Conservation (phyloP, 2,329 filamentous ascomycete species). For the Tolypocladium amazonense region DNA sequence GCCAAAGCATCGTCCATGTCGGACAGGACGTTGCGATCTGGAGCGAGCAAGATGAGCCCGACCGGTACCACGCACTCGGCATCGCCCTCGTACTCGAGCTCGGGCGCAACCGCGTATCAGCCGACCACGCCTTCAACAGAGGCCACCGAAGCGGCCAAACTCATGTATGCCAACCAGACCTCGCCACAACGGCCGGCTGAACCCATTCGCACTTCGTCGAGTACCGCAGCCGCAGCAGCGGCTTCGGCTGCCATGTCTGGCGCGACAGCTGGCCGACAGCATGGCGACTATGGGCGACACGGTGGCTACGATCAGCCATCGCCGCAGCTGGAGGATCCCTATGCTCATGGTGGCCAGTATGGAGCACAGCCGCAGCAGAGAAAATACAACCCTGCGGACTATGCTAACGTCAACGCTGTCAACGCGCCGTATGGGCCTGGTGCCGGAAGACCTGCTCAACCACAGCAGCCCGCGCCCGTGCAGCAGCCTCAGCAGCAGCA, state of each 20-base stretch:
- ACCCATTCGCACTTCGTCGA: slow-evolving; percentile 43
- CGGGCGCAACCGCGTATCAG: slow-evolving; percentile 4
- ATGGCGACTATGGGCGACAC: slow-evolving; percentile 23
- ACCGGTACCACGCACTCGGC: slow-evolving; percentile 23
- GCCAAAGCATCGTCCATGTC: slow-evolving; percentile 48
- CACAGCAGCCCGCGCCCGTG: slow-evolving; percentile 16
- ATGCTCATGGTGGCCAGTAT: slow-evolving; percentile 22
- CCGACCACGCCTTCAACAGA: slow-evolving; percentile 20
- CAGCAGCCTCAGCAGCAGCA: slow-evolving; percentile 25
- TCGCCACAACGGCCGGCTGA: slow-evolving; percentile 39
- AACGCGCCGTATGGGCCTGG: slow-evolving; percentile 30
- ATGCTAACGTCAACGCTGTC: slow-evolving; percentile 51
- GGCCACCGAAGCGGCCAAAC: slow-evolving; percentile 53
- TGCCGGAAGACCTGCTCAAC: slow-evolving; percentile 23
- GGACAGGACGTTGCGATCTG: slow-evolving; percentile 54
- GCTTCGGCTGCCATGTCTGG: slow-evolving; percentile 48
- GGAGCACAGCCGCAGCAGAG: slow-evolving; percentile 33
- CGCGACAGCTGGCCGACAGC: slow-evolving; percentile 22
- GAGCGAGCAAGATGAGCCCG: slow-evolving; percentile 33
- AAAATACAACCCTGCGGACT: slow-evolving; percentile 70
- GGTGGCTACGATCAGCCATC: slow-evolving; percentile 21
- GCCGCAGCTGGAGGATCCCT: slow-evolving; percentile 23
- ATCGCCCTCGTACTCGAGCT: slow-evolving; percentile 23
- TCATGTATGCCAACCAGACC: slow-evolving; percentile 46
- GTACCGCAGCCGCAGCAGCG: slow-evolving; percentile 46